Conservation (phyloP, 371 early-diverging fungal genomes). For the Homolaphlyctis polyrhiza region DNA sequence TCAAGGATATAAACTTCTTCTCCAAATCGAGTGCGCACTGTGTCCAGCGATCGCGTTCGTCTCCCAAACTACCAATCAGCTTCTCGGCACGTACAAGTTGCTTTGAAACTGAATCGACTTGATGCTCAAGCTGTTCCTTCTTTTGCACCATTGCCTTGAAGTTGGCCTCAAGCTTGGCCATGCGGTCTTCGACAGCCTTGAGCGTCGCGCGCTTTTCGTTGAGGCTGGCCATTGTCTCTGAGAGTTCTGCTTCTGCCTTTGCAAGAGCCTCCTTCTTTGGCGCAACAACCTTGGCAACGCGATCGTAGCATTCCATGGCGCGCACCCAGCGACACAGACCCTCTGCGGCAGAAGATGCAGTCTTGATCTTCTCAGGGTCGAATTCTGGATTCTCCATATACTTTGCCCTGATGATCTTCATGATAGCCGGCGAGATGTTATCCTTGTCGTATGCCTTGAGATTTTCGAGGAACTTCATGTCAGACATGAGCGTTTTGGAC, state of each 20-base stretch:
- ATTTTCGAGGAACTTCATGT: constrained; percentile 43
- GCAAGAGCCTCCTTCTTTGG: constrained; percentile 44
- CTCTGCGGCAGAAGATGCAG: constrained; percentile 52
- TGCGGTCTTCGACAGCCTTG: constrained; percentile 48
- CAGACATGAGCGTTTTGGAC: constrained; percentile 45
- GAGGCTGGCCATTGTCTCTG: constrained; percentile 40
- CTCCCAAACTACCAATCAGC: constrained; percentile 48
- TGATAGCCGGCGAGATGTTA: constrained; percentile 41
- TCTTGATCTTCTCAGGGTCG: constrained; percentile 49
- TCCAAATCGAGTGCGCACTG: constrained; percentile 40
- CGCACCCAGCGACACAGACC: constrained; percentile 52
- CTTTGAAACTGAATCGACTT: constrained; percentile 48
- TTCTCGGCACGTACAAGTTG: constrained; percentile 49
- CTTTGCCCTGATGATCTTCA: constrained; percentile 49
- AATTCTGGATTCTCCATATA: constrained; percentile 54
- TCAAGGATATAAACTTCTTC: constrained; percentile 32
- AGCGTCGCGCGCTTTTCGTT: constrained; percentile 47
- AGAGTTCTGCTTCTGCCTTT: constrained; percentile 42
- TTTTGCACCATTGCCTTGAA: constrained; percentile 42
- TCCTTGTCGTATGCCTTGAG: constrained; percentile 49
- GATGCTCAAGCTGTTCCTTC: constrained; percentile 44
- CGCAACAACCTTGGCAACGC: constrained; percentile 52
- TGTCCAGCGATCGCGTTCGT: constrained; percentile 51
- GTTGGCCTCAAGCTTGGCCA: constrained; percentile 41
- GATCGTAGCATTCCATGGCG: constrained; percentile 50